A percentile compares a stretch with the other conserved stretches of the same genome.
Conservation (phyloP, 192 early-diverging fungal species). For the Mortierella hygrophila region DNA sequence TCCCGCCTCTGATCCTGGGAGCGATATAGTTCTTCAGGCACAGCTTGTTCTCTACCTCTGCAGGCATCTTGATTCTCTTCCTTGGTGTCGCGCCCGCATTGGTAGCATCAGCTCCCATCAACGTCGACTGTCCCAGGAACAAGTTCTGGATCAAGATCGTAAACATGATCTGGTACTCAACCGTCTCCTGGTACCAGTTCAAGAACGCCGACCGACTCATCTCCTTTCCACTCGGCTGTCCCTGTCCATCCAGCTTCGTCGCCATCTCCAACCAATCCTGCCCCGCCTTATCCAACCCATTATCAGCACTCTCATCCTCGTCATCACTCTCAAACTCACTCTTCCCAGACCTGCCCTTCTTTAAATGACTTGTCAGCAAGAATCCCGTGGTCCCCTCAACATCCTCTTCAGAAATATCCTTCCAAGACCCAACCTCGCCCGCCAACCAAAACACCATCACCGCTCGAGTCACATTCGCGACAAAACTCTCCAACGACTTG, state of each 20-base stretch:
- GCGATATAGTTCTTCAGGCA: slow-evolving; percentile 46
- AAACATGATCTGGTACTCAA: slow-evolving; percentile 49
- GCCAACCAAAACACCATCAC: slow-evolving; percentile 54
- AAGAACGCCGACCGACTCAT: slow-evolving; percentile 47
- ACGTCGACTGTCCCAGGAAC: slow-evolving; percentile 34
- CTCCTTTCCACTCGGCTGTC: slow-evolving; percentile 22
- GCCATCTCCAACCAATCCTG: slow-evolving; percentile 43
- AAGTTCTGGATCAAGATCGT: slow-evolving; percentile 51
- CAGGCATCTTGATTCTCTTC: slow-evolving; percentile 26
- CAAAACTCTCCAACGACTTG: slow-evolving; percentile 46
- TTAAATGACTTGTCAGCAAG: slow-evolving; percentile 39
- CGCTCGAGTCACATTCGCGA: slow-evolving; percentile 40
- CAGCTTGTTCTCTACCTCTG: slow-evolving; percentile 38
- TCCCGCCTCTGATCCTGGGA: slow-evolving; percentile 38
- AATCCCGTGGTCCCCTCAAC: slow-evolving; percentile 33
- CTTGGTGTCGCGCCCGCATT: not conserved
- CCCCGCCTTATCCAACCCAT: slow-evolving; percentile 6
- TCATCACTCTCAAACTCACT: slow-evolving; percentile 12
- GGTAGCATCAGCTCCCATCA: not conserved
- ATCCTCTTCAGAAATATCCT: slow-evolving; percentile 34
- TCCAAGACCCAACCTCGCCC: slow-evolving; percentile 44
- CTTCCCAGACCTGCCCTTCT: not conserved
- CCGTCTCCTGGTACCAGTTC: slow-evolving; percentile 49
- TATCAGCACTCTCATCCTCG: not conserved
- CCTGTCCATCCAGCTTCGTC: slow-evolving; percentile 11